These are phyloP conservation scores for Cladosporium sp. DNA, from an alignment of 2,329 filamentous ascomycete species.

Conservation along the genomic window DNA sequence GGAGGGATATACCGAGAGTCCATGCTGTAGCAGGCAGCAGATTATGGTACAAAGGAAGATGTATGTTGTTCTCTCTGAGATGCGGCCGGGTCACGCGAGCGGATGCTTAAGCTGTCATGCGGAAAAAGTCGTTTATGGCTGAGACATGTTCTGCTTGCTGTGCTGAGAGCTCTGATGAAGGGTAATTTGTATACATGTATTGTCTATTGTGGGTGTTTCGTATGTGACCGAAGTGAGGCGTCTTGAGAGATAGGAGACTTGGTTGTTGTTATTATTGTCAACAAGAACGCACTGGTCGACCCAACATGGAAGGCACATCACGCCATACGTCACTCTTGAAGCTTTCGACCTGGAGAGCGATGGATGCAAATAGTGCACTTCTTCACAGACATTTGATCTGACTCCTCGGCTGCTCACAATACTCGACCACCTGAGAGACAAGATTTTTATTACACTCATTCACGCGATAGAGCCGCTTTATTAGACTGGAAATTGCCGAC, in stretches of 20 bases:
- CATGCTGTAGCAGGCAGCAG: not conserved
- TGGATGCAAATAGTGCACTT: not conserved
- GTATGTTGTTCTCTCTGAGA: not conserved
- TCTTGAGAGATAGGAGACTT: no score
- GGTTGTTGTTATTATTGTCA: no score
- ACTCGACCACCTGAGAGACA: no score
- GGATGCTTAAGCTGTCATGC: constrained; percentile 4
- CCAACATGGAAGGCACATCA: no score
- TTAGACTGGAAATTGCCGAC: no score
- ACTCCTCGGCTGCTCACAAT: not conserved
- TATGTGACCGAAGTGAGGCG: no score
- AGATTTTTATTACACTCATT: no score
- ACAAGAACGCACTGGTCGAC: no score
- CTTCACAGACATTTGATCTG: not conserved
- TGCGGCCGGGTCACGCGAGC: constrained; percentile 6
- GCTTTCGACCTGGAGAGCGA: not conserved
- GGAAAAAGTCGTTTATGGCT: not conserved
- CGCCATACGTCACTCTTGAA: not conserved
- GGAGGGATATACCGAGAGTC: not conserved
- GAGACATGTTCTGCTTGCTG: constrained; percentile 9
- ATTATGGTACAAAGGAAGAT: not conserved
- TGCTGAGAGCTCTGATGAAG: no score
- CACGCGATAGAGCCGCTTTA: no score
- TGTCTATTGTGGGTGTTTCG: no score
- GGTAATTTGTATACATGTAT: no score